Evolutionary conservation across 2,329 filamentous ascomycete species (phyloP), one percentile per base, ranked within the genome.

Genomic region (Pestalotiopsis sp.): DNA sequence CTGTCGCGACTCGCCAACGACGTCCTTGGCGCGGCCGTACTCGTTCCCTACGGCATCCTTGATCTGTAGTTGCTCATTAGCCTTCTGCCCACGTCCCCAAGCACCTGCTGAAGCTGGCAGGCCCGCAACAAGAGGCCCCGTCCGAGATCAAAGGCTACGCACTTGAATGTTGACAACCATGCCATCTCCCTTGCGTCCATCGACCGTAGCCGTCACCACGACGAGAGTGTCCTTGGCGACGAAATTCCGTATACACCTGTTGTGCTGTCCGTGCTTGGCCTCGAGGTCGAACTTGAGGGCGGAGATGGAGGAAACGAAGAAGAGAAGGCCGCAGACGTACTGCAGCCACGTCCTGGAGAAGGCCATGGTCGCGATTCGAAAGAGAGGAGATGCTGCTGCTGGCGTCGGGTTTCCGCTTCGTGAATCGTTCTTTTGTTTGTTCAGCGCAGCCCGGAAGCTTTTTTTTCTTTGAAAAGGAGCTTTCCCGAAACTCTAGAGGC

Each of bases 181-280:
- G 66, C 96, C 96, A 85, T 99, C 96, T 69, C 94, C 95, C 83
- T 92, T 93, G 74, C 84, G 84, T n/a, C 96, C 96, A 79, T 91
- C 90, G 68, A 97, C 87, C 69, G 90, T 97, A 67, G 95, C 93
- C 68, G 95, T 98, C 66, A 99, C 95, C 41, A 98, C 95, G 57
- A 99, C 96, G 73, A 99, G 85, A 72, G 96, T 97, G 79, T 98
- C 94, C 82, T 90, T 92, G 71, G 90, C 88, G 73, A 98, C 95
- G 81, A 98, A 99, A 85, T 99, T 99, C 80, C 95, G 90, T 81
- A 99, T 93, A 85, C 96, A 99, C 84, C 95, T 89, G 84, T 95
- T 92, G 77, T 87, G 90, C 71, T 85, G 85, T 76, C 91, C 90
- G 80, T 88, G 85, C 73, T 90, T 87, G 59, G 94, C 94, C 76